These are phyloP conservation scores for Exophiala sideris DNA, from an alignment of 2,329 filamentous ascomycete genomes.

Conservation along the genomic window DNA sequence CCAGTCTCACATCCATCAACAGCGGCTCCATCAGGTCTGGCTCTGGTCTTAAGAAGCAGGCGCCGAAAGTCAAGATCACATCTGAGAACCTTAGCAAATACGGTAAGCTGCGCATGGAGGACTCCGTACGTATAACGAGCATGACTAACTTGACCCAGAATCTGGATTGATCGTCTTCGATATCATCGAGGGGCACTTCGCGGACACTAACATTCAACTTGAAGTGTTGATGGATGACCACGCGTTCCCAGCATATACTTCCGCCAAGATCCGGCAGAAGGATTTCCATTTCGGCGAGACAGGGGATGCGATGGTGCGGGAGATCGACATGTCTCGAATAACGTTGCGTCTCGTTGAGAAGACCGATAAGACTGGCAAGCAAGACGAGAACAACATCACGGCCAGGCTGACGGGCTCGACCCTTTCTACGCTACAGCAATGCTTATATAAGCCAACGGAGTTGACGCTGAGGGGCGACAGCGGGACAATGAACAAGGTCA, in stretches of 20 bases:
- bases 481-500: conserved; percentile 73
- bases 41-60: conserved; percentile 51
- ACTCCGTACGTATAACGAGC: not conserved
- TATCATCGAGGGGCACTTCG: conserved; percentile 82
- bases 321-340: conserved; percentile 92
- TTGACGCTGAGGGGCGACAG: conserved; percentile 76
- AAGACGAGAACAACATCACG: conserved; percentile 67
- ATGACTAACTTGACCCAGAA: conserved; percentile 49
- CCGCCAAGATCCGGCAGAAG: conserved; percentile 68
- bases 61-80: conserved; percentile 73
- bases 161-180: conserved; percentile 93
- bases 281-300: conserved; percentile 78
- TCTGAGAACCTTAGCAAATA: conserved; percentile 79
- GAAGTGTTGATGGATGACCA: conserved; percentile 94
- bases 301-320: conserved; percentile 92
- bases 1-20: conserved; percentile 37
- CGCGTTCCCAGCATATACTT: conserved; percentile 83
- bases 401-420: conserved; percentile 83
- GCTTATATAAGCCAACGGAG: conserved; percentile 83
- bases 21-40: conserved; percentile 24
- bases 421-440: conserved; percentile 80
- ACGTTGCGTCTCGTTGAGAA: conserved; percentile 84
- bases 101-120: conserved; percentile 45
- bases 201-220: conserved; percentile 70
- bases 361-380: conserved; percentile 67